Evolutionary conservation across 75 land plant genomes (phyloP).

Genomic region (Pinus taeda): DNA sequence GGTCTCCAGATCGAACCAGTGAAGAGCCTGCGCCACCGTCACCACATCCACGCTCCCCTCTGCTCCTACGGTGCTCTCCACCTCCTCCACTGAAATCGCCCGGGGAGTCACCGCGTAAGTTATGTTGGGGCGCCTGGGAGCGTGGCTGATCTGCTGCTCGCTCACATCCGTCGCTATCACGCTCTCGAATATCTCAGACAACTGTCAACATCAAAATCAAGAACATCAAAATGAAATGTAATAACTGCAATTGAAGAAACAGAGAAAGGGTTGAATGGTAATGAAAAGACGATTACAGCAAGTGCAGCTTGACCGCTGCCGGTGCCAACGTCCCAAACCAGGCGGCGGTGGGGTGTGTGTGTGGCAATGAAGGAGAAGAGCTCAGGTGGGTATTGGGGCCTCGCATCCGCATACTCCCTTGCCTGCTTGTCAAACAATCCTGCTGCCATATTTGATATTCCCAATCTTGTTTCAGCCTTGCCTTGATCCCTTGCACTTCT

Average conservation of each 20-base stretch:
- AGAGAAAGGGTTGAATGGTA: too few relatives aligned
- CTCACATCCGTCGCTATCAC: conserved; percentile 84
- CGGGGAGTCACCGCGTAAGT: conserved; percentile 43
- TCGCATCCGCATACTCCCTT: conserved; percentile 34
- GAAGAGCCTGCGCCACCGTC: conserved; percentile 65
- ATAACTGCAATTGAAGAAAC: too few relatives aligned
- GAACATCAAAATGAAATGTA: too few relatives aligned
- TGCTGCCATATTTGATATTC: conserved; percentile 36
- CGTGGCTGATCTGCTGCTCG: conserved; percentile 49
- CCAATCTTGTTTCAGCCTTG: too few relatives aligned
- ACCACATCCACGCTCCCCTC: conserved; percentile 54
- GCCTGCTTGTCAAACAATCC: conserved; percentile 54
- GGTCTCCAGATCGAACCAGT: conserved; percentile 75
- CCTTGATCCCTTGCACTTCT: too few relatives aligned
- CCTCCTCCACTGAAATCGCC: conserved; percentile 24
- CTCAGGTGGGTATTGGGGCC: conserved; percentile 60
- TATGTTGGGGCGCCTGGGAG: conserved; percentile 54
- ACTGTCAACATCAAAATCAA: conserved; percentile 12
- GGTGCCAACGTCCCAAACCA: conserved; percentile 84
- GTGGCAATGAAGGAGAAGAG: conserved; percentile 72
- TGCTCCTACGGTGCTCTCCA: conserved; percentile 24
- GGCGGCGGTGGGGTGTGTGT: conserved; percentile 54
- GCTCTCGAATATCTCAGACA: conserved; percentile 47
- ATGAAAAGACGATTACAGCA: conserved; percentile 18
- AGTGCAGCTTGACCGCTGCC: conserved; percentile 82